Base-by-base conservation (phyloP, 1,284 basidiomycete species). In the Vanrija humicola region DNA sequence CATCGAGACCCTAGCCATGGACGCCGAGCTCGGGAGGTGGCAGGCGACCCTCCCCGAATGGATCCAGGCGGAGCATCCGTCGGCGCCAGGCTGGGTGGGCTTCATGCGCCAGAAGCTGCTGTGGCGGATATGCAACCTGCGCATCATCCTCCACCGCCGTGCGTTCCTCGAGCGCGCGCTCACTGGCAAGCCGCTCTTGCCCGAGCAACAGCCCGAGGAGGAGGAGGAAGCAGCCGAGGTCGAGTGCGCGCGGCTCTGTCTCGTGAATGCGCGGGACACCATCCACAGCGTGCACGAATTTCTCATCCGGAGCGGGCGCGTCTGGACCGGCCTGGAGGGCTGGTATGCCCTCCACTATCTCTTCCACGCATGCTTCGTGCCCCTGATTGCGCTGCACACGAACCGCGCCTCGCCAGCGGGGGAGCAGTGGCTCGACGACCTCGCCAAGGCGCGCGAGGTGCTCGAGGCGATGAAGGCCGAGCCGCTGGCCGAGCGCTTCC, bases 311-410 rank as follows among this genome's bases (percentile, higher is more conserved):
- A 34, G 49, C 21, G 46, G 25, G 6, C 55, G 55, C 8, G 39
- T 42, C 6, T 58, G 43, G 9, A 61, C 50, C 18, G 44, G 56
- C 8, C 50, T 65, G 6, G 64, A 65, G 26, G 48, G 48, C 50
- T 65, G 64, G 64, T 65, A 65, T 38, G 57, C 52, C 15, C 50
- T 65, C 59, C 64, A 65, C 46, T 65, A 64, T 46, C 57, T 65
- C 23, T 64, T 65, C 58, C 64, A 65, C 28, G 64, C 64, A 4
- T 43, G 48, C 15, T 65, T 64, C 25, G 59, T 65, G 3, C 62
- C 62, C 0, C 58, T 65, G 18, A 61, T 65, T 46, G 62, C 64
- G 1, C 53, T 65, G 43, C 58, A 58, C 50, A 60, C 64, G 4
- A 59, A 65, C 40, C 52, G 42, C 1, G 29, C 15, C 6, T 63